Conservation (phyloP, 1,284 basidiomycete species). For the Irpex sp. region DNA sequence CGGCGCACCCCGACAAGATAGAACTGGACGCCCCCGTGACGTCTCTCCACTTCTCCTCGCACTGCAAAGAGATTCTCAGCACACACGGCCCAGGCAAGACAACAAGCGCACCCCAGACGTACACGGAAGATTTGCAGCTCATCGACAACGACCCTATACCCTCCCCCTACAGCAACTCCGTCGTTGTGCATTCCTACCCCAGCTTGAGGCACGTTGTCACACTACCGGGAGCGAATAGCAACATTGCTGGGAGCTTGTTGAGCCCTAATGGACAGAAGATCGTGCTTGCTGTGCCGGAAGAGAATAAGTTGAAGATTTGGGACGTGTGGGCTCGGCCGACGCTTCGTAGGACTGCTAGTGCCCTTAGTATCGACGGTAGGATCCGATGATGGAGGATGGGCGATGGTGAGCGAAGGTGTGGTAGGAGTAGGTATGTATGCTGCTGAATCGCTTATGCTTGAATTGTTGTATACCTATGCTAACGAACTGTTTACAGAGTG, state of each 20-base stretch:
- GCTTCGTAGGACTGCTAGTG: conserved; percentile 37
- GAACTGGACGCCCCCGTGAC: conserved; percentile 72
- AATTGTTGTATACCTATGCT: not conserved
- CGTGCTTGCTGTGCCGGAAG: conserved; percentile 44
- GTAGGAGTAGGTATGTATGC: not conserved
- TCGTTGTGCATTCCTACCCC: conserved; percentile 56
- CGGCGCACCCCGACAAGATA: conserved; percentile 45
- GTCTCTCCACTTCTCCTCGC: conserved; percentile 51
- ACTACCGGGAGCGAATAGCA: conserved; percentile 36
- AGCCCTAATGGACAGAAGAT: conserved; percentile 46
- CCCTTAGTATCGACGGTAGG: conserved; percentile 5
- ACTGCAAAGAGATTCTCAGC: conserved; percentile 32
- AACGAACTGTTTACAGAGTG: not conserved
- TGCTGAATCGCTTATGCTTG: not conserved
- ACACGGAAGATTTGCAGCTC: conserved; percentile 27
- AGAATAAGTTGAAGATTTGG: conserved; percentile 47
- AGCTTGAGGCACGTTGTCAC: conserved; percentile 42
- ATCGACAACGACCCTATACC: conserved; percentile 15
- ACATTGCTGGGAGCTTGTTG: conserved; percentile 42
- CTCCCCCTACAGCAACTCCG: conserved; percentile 33
- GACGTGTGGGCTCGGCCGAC: conserved; percentile 54
- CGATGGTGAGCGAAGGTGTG: not conserved
- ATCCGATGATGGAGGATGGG: conserved; percentile 4
- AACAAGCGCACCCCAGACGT: conserved; percentile 16
- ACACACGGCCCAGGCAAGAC: conserved; percentile 60